Base-by-base conservation (phyloP, 371 early-diverging fungal genomes). In the Phascolomyces articulosus region DNA sequence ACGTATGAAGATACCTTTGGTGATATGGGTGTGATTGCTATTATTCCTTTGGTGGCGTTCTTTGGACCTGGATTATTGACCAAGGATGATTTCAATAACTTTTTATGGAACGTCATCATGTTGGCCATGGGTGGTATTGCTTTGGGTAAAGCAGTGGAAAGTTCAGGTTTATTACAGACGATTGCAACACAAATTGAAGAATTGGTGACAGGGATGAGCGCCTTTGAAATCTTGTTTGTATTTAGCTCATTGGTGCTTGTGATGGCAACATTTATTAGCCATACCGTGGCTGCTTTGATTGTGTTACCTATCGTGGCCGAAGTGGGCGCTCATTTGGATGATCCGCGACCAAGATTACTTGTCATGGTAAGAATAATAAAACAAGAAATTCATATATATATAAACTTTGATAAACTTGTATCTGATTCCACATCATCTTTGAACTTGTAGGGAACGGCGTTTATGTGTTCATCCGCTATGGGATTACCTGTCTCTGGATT, bases 241-340 rank as follows among this genome's bases (percentile, higher is more conserved):
- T 91, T 94, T 67, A 82, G 89, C 16, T 72, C 74, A 16, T 67
- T 94, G 56, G 90, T 93, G 3, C 68, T 93, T 2, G 84, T 93
- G 2, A 89, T 93, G 66, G 92, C 97, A 18, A 95, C 95, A 2
- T 98, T 98, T 71, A 94, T 98, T 62, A 92, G 92, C 41, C 98
- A 98, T 69, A 98, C 98, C 0, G 98, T 98, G 1, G 93, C 91
- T 0, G 95, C 95, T 0, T 70, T 94, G 68, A 93, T 94, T 65
- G 88, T 93, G 2, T 71, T 94, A 51, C 95, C 95, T 4, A 90
- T 94, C 60, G 91, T 94, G 20, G 85, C 89, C 23, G 82, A 92
- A 67, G 87, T 95, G 13, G 95, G 95, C 2, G 68, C 80, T 24
- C 75, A 78, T 10, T 65, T 95, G 62, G 85, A 89, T 16, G 92